phyloP scores from a whole-genome alignment of 257 asterid genomes.

The Mitragyna speciosa region DNA sequence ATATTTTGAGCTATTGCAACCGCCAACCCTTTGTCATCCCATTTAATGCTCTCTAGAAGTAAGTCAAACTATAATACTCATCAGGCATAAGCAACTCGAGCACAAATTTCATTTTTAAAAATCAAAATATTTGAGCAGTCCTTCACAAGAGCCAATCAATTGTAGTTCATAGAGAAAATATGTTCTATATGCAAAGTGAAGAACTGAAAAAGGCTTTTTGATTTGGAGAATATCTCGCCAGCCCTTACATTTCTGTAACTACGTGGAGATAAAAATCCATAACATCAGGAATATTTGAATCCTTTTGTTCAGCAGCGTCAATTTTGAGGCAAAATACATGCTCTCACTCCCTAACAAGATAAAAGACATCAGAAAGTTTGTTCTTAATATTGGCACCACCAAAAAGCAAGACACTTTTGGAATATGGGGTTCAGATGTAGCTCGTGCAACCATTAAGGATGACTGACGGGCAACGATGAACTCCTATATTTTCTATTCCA shows the following conservation, averaged over 20 bases:
- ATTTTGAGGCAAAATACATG: neutral
- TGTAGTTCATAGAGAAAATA: neutral
- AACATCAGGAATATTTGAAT: neutral
- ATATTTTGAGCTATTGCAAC: conserved; percentile 96
- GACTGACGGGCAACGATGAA: conserved; percentile 45
- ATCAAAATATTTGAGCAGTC: neutral
- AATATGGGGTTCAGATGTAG: conserved; percentile 47
- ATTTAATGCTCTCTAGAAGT: conserved; percentile 75
- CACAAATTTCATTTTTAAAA: neutral
- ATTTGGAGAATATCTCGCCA: neutral
- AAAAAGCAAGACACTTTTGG: neutral
- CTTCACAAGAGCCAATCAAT: neutral
- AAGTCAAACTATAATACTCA: conserved; percentile 57
- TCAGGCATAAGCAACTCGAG: conserved; percentile 27
- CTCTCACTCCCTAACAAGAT: neutral
- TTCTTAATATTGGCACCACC: neutral
- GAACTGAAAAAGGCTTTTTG: neutral
- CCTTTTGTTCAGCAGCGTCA: neutral
- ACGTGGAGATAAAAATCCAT: neutral
- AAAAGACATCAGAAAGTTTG: neutral
- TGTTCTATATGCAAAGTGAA: neutral
- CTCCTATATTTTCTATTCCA: conserved; percentile 27
- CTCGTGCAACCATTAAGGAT: conserved; percentile 27
- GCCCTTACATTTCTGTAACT: neutral
- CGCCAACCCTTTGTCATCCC: conserved; percentile 93